Evolutionary conservation across 257 asterid genomes (phyloP), one percentile per base, ranked within the genome.

Genomic region (Salvia splendens): DNA sequence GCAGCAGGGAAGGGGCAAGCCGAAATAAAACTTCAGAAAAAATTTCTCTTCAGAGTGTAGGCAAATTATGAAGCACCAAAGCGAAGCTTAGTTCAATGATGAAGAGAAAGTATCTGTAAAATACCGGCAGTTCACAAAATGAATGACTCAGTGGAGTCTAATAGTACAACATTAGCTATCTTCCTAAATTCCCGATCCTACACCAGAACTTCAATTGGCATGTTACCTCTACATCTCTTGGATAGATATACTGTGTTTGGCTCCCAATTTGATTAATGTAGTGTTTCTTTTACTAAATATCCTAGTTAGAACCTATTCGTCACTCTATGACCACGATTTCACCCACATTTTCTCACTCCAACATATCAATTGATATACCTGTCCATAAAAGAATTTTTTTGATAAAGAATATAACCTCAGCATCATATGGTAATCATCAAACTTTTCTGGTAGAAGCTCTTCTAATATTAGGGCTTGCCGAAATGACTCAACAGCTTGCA

Each of bases 341-440:
- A 64, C 15, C 61, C 54, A 67, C 59, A n/a, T 65, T 49, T 33
- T 36, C 64, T 35, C 30, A 40, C 74, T 64, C 50, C 66, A 65
- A 20, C 54, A 40, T 65, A 69, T 60, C 69, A 58, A n/a, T 48
- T 5, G 51, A 46, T 42, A 69, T 52, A 61, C 35, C 15, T 48
- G 36, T 50, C 54, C 59, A 53, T 8, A 69, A 53, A 49, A 38
- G 17, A 64, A 57, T 5, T 24, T 24, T 24, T 24, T 24, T 1
- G 5, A 50, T 33, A 33, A 67, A 62, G 72, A 45, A 64, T 47
- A 66, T n/a, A 53, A 88, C 95, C 95, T 87, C 84, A 89, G 78
- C 95, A 89, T 89, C 80, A 75, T 82, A 72, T 89, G 91, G 78
- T 89, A 89, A 77, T 89, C 95, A 76, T 89, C 92, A 70, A 82